A percentile compares a stretch with the other conserved stretches of the same genome.
Conservation (phyloP, 2,329 filamentous ascomycete species). For the Cadophora sp. region DNA sequence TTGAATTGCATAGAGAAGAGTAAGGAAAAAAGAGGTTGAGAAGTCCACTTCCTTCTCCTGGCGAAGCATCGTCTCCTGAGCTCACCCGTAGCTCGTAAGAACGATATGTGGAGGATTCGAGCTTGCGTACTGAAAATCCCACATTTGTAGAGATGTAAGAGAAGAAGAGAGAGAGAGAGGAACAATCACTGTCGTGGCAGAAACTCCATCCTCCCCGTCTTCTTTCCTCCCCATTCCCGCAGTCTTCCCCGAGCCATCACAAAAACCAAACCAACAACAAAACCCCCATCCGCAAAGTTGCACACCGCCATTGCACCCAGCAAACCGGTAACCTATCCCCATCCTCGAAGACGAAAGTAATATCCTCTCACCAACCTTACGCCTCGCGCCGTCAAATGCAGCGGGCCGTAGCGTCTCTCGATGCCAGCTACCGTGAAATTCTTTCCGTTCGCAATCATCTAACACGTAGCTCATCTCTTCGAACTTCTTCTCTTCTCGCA, state of each 20-base stretch:
- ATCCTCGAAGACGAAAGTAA: background rate
- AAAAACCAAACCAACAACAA: background rate
- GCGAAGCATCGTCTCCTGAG: too few relatives aligned
- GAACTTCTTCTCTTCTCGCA: background rate
- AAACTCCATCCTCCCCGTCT: too few relatives aligned
- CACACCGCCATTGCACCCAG: slow-evolving; percentile 3
- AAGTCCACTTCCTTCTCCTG: too few relatives aligned
- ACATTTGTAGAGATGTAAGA: too few relatives aligned
- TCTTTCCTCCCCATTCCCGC: background rate
- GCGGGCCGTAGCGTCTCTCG: slow-evolving; percentile 5
- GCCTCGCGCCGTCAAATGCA: background rate
- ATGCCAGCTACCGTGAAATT: slow-evolving; percentile 4
- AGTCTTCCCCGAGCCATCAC: background rate
- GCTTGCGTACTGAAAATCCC: too few relatives aligned
- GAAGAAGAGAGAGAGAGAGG: too few relatives aligned
- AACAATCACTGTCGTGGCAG: too few relatives aligned
- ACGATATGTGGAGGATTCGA: too few relatives aligned
- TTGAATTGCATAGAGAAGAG: too few relatives aligned
- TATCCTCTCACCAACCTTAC: background rate
- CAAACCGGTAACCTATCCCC: background rate
- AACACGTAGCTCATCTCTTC: background rate
- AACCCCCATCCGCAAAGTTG: background rate
- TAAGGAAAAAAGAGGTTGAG: too few relatives aligned
- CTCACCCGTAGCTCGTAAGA: too few relatives aligned
- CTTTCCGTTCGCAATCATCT: background rate